Base-by-base conservation (phyloP, 164 flowering plant genomes). In the Annona squamosa region DNA sequence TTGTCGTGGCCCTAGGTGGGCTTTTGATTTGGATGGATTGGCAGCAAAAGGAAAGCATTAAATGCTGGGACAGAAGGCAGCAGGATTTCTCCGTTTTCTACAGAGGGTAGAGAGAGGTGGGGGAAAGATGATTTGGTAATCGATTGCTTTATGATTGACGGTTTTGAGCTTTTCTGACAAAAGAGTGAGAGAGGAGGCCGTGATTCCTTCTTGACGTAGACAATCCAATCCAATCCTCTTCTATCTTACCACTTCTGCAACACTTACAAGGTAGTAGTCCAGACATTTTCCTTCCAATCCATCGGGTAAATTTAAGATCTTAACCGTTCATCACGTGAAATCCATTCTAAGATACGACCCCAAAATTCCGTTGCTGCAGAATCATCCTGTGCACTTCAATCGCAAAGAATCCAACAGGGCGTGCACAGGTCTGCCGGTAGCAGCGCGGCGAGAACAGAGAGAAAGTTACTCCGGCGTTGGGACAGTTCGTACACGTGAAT, bases 91-190 rank as follows among this genome's bases (percentile, higher is more conserved):
- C 3, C 18, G 7, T 63, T 61, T n/a, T n/a, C 16, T 19, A 16
- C 18, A n/a, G 16, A 16, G 5, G 16, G 5, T 3, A 0, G 19
- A 63, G 37, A 2, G 65, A 63, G 26, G 3, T 5, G 61, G 13
- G 61, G 18, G 65, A 63, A 26, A 19, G 65, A 1, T 63, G 65
- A 63, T 19, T 63, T 63, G 3, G 65, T 63, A 63, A 63, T 63
- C 65, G 37, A 63, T 63, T 63, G 65, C 65, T 63, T 63, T 63
- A 63, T 63, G 65, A 63, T 63, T 63, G 65, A 63, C 26, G 65
- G 41, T 63, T 19, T 63, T n/a, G 5, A 19, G 37, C 65, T 63
- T 63, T 63, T 26, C 65, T 63, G 65, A 63, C 65, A 63, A n/a
- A 63, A 63, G 41, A 6, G 65, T 13, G 13, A 56, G 18, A 3